These are phyloP conservation scores for Stagonosporopsis rhizophila DNA, from an alignment of 2,329 filamentous ascomycete species.

Conservation along the genomic window DNA sequence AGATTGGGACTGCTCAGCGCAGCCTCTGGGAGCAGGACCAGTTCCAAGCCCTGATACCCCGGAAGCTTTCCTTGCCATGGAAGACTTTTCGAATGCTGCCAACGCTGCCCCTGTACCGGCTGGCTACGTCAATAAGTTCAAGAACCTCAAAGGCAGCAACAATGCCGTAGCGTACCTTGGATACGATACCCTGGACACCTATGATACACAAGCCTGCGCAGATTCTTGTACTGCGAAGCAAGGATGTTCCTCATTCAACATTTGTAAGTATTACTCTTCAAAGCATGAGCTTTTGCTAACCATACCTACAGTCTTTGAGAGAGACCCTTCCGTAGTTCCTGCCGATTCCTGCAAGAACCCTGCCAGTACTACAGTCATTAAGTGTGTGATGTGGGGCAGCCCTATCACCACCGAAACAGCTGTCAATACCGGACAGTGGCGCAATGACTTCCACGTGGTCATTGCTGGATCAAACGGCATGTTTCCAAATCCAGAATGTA, in stretches of 20 bases:
- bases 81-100: neutral
- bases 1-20: neutral
- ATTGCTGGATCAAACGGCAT: conserved; percentile 2
- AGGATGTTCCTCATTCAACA: conserved; percentile 2
- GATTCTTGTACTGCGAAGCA: neutral
- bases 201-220: neutral
- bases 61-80: neutral
- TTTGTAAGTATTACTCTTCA: neutral
- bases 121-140: neutral
- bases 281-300: neutral
- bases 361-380: neutral
- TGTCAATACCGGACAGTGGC: conserved; percentile 1
- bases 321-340: neutral
- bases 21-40: neutral
- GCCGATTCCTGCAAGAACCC: neutral
- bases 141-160: neutral
- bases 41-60: conserved; percentile 1
- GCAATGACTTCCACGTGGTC: neutral
- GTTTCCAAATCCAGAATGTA: too few relatives aligned
- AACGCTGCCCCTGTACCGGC: neutral
- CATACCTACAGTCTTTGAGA: neutral
- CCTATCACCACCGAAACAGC: neutral
- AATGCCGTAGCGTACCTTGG: neutral
- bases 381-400: conserved; percentile 2
- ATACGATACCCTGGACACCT: neutral